Conservation (phyloP, 352 stramenopile genomes). For the Achlya hypogyna region DNA sequence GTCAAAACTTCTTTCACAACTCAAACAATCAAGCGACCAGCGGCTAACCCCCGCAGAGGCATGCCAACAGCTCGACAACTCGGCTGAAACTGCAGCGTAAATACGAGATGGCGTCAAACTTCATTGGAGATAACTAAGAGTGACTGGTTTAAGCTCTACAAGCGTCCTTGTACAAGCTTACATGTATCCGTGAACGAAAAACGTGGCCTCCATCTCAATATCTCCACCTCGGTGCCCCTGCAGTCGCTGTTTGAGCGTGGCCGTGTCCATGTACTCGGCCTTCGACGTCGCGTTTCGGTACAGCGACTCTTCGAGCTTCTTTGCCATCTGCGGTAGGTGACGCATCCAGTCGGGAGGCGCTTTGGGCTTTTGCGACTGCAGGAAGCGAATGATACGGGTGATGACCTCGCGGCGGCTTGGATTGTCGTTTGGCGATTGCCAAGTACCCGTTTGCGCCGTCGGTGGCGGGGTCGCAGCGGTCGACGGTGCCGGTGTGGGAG, state of each 20-base stretch:
- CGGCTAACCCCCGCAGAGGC: not conserved
- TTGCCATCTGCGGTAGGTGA: slow-evolving; percentile 97
- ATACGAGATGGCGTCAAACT: no score
- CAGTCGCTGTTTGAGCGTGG: slow-evolving; percentile 92
- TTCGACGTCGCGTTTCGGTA: slow-evolving; percentile 84
- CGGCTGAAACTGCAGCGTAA: no score
- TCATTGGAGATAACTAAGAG: no score
- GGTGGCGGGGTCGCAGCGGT: not conserved
- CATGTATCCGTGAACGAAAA: no score
- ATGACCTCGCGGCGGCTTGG: slow-evolving; percentile 47
- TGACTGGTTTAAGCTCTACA: no score
- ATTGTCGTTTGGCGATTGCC: slow-evolving; percentile 5
- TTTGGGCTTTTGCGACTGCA: slow-evolving; percentile 93
- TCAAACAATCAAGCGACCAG: not conserved
- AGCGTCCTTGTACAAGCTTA: no score
- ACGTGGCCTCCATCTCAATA: no score
- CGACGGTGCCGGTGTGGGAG: slow-evolving; percentile 38
- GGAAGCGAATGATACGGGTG: slow-evolving; percentile 89
- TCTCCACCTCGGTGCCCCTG: no score
- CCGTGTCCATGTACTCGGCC: slow-evolving; percentile 93
- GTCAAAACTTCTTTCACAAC: slow-evolving; percentile 1
- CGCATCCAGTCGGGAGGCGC: slow-evolving; percentile 94
- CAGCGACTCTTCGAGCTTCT: slow-evolving; percentile 94
- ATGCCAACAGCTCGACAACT: no score
- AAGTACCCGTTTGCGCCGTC: not conserved